Conservation (phyloP, 1,139 yeast genomes). For the Trichomonascaceae sp. region DNA sequence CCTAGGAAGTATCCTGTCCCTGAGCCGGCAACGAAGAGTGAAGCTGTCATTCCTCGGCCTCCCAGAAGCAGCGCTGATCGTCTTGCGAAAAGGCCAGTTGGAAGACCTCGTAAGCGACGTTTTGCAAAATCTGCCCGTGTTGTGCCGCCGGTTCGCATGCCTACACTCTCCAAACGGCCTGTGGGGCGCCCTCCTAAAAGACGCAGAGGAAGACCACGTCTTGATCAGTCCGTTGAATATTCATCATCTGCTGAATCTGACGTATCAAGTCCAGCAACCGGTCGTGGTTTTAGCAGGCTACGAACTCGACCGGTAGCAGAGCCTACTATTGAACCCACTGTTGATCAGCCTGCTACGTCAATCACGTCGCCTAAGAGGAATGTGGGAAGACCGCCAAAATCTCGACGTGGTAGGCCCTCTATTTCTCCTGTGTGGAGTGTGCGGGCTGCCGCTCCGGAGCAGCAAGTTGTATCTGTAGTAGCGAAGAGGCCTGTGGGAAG, state of each 20-base stretch:
- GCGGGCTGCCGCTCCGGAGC: neutral
- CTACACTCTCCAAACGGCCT: neutral
- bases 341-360: no score
- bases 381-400: neutral
- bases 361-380: neutral
- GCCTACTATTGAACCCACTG: neutral
- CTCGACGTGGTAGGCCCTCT: neutral
- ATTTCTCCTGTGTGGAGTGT: neutral
- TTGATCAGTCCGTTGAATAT: neutral
- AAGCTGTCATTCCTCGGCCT: neutral
- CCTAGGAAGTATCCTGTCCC: constrained; percentile 1
- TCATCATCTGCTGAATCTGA: neutral
- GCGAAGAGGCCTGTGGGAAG: neutral
- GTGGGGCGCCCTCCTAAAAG: neutral
- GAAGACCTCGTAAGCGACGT: neutral
- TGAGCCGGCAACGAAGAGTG: neutral
- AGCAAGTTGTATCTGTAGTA: neutral
- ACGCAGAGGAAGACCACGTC: neutral
- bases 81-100: neutral
- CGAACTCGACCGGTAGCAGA: neutral
- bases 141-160: neutral
- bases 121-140: neutral
- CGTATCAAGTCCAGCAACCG: neutral
- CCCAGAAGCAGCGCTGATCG: neutral
- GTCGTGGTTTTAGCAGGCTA: neutral